Base-by-base conservation (phyloP, 2,329 filamentous ascomycete species). In the Aspergillus novoparasiticus region DNA sequence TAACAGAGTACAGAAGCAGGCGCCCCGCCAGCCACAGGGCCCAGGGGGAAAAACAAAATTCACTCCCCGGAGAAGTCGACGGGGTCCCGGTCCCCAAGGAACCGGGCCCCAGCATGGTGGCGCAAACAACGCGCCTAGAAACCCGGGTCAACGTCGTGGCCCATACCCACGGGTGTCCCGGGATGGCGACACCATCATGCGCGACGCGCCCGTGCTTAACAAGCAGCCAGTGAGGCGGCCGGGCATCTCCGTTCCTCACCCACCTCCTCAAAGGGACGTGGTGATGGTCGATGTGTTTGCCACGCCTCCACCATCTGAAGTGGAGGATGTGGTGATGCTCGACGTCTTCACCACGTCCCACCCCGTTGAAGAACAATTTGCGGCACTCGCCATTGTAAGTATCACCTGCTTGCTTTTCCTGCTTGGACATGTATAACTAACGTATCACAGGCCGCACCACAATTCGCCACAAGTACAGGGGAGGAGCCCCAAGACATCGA, bases 121-220 rank as follows among this genome's bases (percentile, higher is more conserved):
- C 4, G 9, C 30, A 55, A 55, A 10, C 1, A 51, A 55, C 4
- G 16, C 51, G 16, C 51, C 32, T 19, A 55, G 23, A 46, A 21
- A 30, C 34, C 54, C 26, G 16, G 21, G 41, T 16, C 23, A 19
- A 32, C 45, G 23, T 12, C 45, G 45, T 48, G 45, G 45, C 21
- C 21, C 10, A 28, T 23, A 23, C 4, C 41, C 56, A 46, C 28
- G 16, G 26, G 6, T 16, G n/a, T 54, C 48, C 48, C 21, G 58
- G 58, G 58, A 59, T 45, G 58, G 46, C 36, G 58, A 59, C 48
- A 26, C 41, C n/a, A 51, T 59, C 34, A 59, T 59, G 58, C 28
- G 19, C 32, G 58, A 60, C 48, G 48, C 50, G 41, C 41, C 26
- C 19, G 26, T 19, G 23, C 32, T 53, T 41, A 41, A 43, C 48